Evolutionary conservation across 164 flowering plant species (phyloP), one percentile per base, ranked within the genome.

Genomic region (Stephania cephalantha): DNA sequence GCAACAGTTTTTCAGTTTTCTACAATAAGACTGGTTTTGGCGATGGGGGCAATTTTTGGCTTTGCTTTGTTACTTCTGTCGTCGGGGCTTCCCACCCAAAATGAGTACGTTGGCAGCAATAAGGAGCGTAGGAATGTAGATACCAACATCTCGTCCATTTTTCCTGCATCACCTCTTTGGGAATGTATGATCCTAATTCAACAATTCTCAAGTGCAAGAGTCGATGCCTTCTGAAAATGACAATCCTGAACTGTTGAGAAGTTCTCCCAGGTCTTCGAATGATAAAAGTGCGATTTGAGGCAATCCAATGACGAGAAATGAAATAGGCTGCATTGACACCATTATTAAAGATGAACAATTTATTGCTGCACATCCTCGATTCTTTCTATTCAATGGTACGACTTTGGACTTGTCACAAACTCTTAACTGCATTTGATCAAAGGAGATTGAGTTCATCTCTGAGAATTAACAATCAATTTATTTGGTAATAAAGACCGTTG

Each of bases 11-110:
- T 76, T 68, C 83, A 80, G 48, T 52, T 79, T 12, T 86, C 83
- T 63, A 79, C 82, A 48, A 83, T 83, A 79, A 86, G 79, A 71
- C 69, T 88, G 81, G 68, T 86, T 58, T 78, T 84, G 82, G 74
- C 87, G 20, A 69, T 82, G 20, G 92, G 88, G 50, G 25, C 82
- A 1, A 29, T 84, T n/a, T 83, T 86, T 73, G 70, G 74, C 13
- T n/a, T 78, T 58, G 74, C 87, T 74, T 8, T 87, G 44, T 46
- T 78, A 1, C 35, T 86, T 69, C 91, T 86, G 79, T 85, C 69
- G 42, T 50, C 85, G 44, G 85, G 85, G 66, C 79, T 89, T 61
- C 89, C 88, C 53, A 20, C 79, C n/a, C 77, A 81, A 1, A 65
- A 74, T 74, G 71, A 48, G 42, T 69, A 46, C 5, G 18, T 30